Evolutionary conservation across 805 yeast genomes (phyloP).

Genomic region (Vanderwaltozyma tropicalis): DNA sequence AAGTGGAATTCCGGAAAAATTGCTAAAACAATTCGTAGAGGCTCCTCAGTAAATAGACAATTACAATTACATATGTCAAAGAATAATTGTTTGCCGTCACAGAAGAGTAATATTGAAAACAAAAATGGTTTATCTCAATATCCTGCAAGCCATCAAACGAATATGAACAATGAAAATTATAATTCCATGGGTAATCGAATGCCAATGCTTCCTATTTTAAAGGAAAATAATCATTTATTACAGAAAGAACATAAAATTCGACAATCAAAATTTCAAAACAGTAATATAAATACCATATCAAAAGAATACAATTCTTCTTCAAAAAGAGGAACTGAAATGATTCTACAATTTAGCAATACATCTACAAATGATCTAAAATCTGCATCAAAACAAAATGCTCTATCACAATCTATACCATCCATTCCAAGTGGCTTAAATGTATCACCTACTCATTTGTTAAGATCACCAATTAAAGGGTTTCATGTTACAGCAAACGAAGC

Average conservation of each 20-base stretch:
- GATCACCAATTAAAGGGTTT: slow-evolving; percentile 35
- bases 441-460: slow-evolving; percentile 17
- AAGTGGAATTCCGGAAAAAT: slow-evolving; percentile 68
- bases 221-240: too few species aligned
- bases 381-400: neutral
- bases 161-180: too few species aligned
- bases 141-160: neutral
- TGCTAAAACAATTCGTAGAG: slow-evolving; percentile 53
- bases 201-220: too few species aligned
- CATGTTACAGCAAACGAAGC: slow-evolving; percentile 48
- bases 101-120: neutral
- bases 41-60: slow-evolving; percentile 69
- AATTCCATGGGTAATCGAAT: too few species aligned
- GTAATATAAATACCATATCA: too few species aligned
- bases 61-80: slow-evolving; percentile 56
- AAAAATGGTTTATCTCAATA: neutral
- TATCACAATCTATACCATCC: too few species aligned
- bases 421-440: slow-evolving; percentile 3
- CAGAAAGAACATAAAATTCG: too few species aligned
- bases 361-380: neutral
- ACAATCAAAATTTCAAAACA: too few species aligned
- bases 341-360: too few species aligned
- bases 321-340: too few species aligned
- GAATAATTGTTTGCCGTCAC: slow-evolving; percentile 32
- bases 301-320: too few species aligned